Conservation (phyloP, 2,329 filamentous ascomycete species). For the Gremmenia infestans region DNA sequence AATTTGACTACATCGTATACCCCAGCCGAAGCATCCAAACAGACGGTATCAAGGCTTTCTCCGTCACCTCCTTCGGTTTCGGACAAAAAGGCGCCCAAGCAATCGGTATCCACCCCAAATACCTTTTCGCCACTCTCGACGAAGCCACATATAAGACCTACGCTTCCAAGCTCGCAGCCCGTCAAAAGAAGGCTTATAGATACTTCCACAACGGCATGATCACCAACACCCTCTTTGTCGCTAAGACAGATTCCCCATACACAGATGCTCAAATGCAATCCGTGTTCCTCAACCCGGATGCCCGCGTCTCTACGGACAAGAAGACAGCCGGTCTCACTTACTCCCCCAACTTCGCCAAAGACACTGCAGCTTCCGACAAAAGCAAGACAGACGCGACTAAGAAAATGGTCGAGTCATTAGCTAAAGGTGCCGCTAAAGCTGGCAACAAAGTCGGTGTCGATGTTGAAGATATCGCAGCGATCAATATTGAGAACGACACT, state of each 20-base stretch:
- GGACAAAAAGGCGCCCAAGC: slow-evolving; percentile 98
- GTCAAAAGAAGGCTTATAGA: slow-evolving; percentile 98
- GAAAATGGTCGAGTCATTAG: slow-evolving; percentile 72
- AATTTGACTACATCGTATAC: slow-evolving; percentile 97
- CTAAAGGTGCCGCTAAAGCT: slow-evolving; percentile 53
- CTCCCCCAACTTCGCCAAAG: slow-evolving; percentile 57
- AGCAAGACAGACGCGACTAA: slow-evolving; percentile 51
- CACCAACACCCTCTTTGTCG: slow-evolving; percentile 96
- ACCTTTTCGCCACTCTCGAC: slow-evolving; percentile 91
- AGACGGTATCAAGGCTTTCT: slow-evolving; percentile 97
- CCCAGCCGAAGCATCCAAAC: slow-evolving; percentile 94
- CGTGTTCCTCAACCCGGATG: slow-evolving; percentile 90
- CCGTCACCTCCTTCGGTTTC: slow-evolving; percentile 97
- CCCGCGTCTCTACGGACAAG: slow-evolving; percentile 79
- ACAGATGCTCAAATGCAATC: slow-evolving; percentile 78
- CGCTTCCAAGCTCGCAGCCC: slow-evolving; percentile 79
- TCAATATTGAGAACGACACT: slow-evolving; percentile 91
- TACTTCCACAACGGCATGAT: slow-evolving; percentile 98
- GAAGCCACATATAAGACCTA: slow-evolving; percentile 77
- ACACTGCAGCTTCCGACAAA: slow-evolving; percentile 48
- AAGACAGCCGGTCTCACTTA: slow-evolving; percentile 78
- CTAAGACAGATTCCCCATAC: slow-evolving; percentile 89
- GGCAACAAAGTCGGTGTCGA: slow-evolving; percentile 88
- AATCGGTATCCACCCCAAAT: slow-evolving; percentile 94
- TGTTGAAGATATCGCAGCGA: slow-evolving; percentile 78